Evolutionary conservation across 352 stramenopile genomes (phyloP), one percentile per base, ranked within the genome.

Genomic region (Pythium sp.): DNA sequence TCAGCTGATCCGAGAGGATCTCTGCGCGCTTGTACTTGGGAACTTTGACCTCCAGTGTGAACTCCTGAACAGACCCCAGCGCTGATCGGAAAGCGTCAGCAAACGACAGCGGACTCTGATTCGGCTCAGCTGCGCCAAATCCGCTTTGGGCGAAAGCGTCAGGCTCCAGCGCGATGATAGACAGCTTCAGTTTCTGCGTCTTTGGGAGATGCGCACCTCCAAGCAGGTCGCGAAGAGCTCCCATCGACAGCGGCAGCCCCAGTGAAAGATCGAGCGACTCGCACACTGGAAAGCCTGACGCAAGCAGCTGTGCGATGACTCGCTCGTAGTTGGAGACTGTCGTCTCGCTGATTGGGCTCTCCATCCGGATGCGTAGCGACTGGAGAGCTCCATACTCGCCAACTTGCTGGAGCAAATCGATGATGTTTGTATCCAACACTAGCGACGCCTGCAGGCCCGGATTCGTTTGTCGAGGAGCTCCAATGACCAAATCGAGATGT

Each of bases 221-320:
- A 28, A 81, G 49, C 28, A 83, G 20, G 0, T 71, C 43, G 12
- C 60, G 47, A 1, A 81, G 47, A 15, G 68, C 46, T 11, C 5
- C 9, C 0, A 81, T 58, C n/a, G 74, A 69, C 1, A 77, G 57
- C 9, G 73, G 69, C 20, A 73, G 43, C 4, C 66, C 56, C 1
- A 81, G 57, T 11, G 67, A 60, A 18, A 91, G 74, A 18, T 76
- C 67, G 34, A 89, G 75, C 43, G 64, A 34, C 32, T 87, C 70
- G 46, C 83, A 91, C 9, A 81, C 75, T 18, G 56, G 53, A 15
- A 90, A 67, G 26, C 83, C 83, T n/a, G 71, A 56, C 0, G 71
- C 64, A n/a, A 90, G 26, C 43, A 91, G 72, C 11, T 72, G 74
- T 26, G 64, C 69, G 20, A 90, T 36, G 1, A 62, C 63, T 26